Base-by-base conservation (phyloP, 257 asterid genomes). In the Jacaranda mimosifolia region DNA sequence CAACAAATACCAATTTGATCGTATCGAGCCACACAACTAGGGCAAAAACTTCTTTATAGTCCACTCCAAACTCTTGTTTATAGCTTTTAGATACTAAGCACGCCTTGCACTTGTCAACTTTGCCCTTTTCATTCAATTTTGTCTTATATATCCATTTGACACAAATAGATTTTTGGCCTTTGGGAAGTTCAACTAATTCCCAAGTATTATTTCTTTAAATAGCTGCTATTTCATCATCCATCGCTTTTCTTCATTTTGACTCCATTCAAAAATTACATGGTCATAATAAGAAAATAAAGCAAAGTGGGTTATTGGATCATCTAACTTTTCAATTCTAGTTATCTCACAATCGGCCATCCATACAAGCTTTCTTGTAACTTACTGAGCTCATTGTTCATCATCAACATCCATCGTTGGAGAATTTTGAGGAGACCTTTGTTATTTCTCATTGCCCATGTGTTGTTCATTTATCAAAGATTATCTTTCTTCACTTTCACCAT, bases 261-360 rank as follows among this genome's bases (percentile, higher is more conserved):
- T n/a, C n/a, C n/a, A n/a, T n/a, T n/a, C n/a, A n/a, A n/a, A n/a
- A n/a, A n/a, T n/a, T n/a, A n/a, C n/a, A n/a, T n/a, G n/a, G n/a
- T n/a, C n/a, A n/a, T n/a, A n/a, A n/a, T n/a, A n/a, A n/a, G n/a
- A n/a, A 38, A 66, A 42, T 7, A 66, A 5, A 66, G 72, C 72
- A 66, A 66, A 57, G 59, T 73, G 39, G 3, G n/a, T 13, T 19
- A 73, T 10, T 68, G 59, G 59, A 9, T 57, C 69, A 1, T 58
- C 69, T 18, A 11, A 8, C 59, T 57, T 52, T 4, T 59, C 58
- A 57, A 18, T 18, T 60, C 59, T 3, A 19, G 15, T 5, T 73
- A 57, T 45, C 69, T 58, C 78, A 58, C 42, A 73, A 21, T 73
- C 40, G 10, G 55, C 0, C 78, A 73, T 58, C 69, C 78, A 73